These are phyloP conservation scores for Rhizophagus prolifer DNA, from an alignment of 192 early-diverging fungal species.

Conservation along the genomic window DNA sequence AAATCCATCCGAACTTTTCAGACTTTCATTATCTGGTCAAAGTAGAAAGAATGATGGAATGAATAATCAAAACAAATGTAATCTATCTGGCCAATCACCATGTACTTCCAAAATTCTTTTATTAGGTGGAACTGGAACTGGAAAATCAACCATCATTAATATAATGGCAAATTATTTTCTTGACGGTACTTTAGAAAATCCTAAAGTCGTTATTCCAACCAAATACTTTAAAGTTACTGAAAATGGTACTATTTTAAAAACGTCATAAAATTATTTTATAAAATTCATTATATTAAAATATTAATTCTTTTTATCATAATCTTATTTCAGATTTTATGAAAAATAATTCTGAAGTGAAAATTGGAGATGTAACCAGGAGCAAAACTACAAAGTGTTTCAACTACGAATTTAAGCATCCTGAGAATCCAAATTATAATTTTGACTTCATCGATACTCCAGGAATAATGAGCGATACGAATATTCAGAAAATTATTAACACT, in stretches of 20 bases:
- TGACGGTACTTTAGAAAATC: too few relatives aligned
- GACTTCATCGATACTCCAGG: slow-evolving; percentile 12
- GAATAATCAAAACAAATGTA: not conserved
- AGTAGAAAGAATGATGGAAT: too few relatives aligned
- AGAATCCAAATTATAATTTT: slow-evolving; percentile 6
- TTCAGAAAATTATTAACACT: not conserved
- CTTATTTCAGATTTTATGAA: slow-evolving; percentile 2
- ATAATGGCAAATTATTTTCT: too few relatives aligned
- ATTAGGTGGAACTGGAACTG: too few relatives aligned
- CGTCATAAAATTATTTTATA: too few relatives aligned
- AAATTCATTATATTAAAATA: not conserved
- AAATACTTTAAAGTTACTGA: too few relatives aligned
- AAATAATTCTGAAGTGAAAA: not conserved
- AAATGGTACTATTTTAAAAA: not conserved
- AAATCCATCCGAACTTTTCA: too few relatives aligned
- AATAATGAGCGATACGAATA: slow-evolving; percentile 16
- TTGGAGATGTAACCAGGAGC: slow-evolving; percentile 5
- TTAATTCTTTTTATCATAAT: not conserved
- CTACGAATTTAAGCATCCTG: slow-evolving; percentile 1
- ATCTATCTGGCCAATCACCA: not conserved
- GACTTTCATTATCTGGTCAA: too few relatives aligned
- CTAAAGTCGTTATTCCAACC: too few relatives aligned
- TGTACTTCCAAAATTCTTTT: too few relatives aligned
- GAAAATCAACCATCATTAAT: too few relatives aligned
- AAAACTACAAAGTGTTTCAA: slow-evolving; percentile 1